Evolutionary conservation across 2,329 filamentous ascomycete species (phyloP).

Genomic region (Rugonectria rugulosa): DNA sequence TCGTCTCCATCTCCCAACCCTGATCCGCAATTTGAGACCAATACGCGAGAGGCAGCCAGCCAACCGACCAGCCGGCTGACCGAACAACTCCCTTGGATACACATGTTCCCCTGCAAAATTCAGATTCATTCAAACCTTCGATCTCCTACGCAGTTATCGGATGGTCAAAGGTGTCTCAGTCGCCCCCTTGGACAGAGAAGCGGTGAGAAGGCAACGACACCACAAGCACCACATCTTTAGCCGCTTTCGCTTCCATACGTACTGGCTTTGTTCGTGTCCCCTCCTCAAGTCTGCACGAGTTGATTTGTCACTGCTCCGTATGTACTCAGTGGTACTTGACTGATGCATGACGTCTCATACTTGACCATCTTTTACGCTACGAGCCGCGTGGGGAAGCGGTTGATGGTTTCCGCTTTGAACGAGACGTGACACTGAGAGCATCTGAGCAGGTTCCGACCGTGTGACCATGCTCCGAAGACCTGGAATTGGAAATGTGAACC

Average conservation of each 20-base stretch:
- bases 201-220: slow-evolving; percentile 19
- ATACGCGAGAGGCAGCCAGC: no score
- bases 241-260: slow-evolving; percentile 4
- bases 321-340: no score
- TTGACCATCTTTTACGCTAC: background rate
- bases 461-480: background rate
- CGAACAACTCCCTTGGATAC: background rate
- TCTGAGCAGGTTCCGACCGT: background rate
- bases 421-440: background rate
- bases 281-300: background rate
- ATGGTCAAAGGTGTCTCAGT: slow-evolving; percentile 13
- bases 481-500: background rate
- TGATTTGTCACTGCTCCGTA: slow-evolving; percentile 9
- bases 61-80: no score
- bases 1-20: no score
- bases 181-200: slow-evolving; percentile 27
- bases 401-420: background rate
- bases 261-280: background rate
- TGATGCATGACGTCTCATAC: background rate
- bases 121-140: background rate
- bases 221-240: background rate
- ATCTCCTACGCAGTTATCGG: slow-evolving; percentile 12
- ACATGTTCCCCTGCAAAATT: slow-evolving; percentile 3
- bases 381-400: background rate
- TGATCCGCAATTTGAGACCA: no score